Evolutionary conservation across 2,329 filamentous ascomycete genomes (phyloP).

Genomic region (Verticillium alfalfae): DNA sequence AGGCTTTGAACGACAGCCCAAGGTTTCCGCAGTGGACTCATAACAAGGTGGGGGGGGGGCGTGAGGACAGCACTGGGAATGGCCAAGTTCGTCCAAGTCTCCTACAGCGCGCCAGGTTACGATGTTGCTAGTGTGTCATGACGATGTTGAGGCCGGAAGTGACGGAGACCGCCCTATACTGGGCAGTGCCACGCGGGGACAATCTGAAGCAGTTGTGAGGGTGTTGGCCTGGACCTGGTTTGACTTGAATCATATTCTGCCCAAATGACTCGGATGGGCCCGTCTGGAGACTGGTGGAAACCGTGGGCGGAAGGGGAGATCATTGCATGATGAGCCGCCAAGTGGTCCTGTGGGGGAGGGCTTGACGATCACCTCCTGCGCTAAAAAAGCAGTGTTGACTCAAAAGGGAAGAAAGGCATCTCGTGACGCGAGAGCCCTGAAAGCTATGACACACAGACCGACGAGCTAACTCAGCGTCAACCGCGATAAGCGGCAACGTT

Average conservation of each 20-base stretch:
- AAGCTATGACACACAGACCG: background rate
- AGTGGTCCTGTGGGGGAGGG: background rate
- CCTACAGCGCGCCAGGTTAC: no score
- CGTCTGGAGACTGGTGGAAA: background rate
- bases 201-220: background rate
- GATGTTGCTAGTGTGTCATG: background rate
- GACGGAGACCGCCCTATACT: background rate
- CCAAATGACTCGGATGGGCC: background rate
- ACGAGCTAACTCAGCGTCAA: background rate
- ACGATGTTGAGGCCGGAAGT: background rate
- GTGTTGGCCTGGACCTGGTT: background rate
- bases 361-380: background rate
- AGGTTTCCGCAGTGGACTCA: no score
- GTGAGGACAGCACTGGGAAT: background rate
- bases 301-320: background rate
- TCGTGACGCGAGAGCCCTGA: background rate
- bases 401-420: background rate
- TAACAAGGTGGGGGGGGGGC: background rate
- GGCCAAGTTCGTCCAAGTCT: no score
- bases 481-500: background rate
- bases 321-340: background rate
- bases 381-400: background rate
- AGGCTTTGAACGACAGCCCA: no score
- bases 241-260: background rate
- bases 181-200: background rate